Percentiles rank a stretch among this genome's conserved stretches.
These are phyloP conservation scores for Pseudonitzschia delicatissima DNA, from an alignment of 108 stramenopile species.

Conservation along the genomic window DNA sequence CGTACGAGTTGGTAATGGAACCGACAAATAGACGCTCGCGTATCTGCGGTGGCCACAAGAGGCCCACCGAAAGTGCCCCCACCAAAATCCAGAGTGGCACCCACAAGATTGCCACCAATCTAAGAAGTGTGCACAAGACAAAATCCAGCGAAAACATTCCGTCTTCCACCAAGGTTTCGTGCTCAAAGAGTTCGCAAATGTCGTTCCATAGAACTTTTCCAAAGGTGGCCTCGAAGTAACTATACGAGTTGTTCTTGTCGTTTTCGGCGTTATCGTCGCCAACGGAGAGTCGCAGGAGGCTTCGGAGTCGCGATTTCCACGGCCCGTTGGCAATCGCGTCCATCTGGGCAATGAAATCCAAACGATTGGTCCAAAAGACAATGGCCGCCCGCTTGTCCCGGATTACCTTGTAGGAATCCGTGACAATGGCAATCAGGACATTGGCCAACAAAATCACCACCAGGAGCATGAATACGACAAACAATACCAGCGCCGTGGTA, in stretches of 20 bases:
- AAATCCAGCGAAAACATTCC: conserved; percentile 41
- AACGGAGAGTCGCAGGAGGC: conserved; percentile 16
- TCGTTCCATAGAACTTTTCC: conserved; percentile 50
- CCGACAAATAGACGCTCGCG: conserved; percentile 52
- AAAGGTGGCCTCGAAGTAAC: neutral
- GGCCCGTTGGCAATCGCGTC: conserved; percentile 56
- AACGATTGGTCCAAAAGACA: conserved; percentile 80
- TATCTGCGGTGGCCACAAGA: conserved; percentile 82
- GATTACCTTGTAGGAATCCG: conserved; percentile 73
- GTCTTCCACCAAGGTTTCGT: conserved; percentile 39
- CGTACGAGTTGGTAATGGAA: conserved; percentile 37
- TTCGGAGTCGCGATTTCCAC: conserved; percentile 30
- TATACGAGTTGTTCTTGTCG: neutral
- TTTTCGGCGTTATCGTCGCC: neutral
- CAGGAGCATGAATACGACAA: conserved; percentile 64
- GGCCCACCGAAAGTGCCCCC: conserved; percentile 62
- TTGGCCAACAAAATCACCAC: conserved; percentile 71
- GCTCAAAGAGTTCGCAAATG: conserved; percentile 54
- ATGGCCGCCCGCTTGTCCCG: conserved; percentile 77
- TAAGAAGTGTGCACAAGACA: conserved; percentile 31
- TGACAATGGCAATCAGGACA: conserved; percentile 55
- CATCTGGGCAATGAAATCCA: conserved; percentile 79
- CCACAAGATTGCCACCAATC: conserved; percentile 45
- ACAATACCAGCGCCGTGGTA: conserved; percentile 32
- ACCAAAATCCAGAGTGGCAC: conserved; percentile 61